Evolutionary conservation across 75 land plant genomes (phyloP), one percentile per base, ranked within the genome.

Genomic region (Chamaecyparis obtusa): DNA sequence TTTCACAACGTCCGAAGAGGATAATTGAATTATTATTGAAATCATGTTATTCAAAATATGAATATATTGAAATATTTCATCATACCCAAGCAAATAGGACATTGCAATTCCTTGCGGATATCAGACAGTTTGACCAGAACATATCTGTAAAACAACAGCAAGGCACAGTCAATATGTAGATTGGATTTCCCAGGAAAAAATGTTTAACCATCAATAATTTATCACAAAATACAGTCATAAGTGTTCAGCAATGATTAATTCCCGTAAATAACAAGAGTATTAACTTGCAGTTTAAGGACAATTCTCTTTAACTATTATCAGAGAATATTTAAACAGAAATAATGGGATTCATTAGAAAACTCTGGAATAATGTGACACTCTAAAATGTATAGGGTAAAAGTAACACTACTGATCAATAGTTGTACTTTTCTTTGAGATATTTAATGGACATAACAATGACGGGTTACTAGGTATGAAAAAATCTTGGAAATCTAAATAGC

Each of bases 21-120:
- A 24, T 78, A 43, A 78, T 9, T 78, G 21, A 24, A 39, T 19
- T 84, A 24, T 78, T 24, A 78, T 9, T 78, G 21, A 24, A 39
- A 37, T 84, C 36, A 49, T 60, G 21, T 0, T 84, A 32, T 84
- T 49, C 13, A 27, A 32, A 84, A 84, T 35, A 84, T 56, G 35
- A 13, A 71, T 35, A 36, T 49, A 37, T 21, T 27, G 60, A 44
- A 35, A 57, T 39, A 56, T 39, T 36, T 64, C 16, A 51, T 43
- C 89, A n/a, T 92, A 92, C 93, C 93, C 49, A 92, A 89, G 83
- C 94, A 93, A 41, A 93, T 93, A 55, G 94, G 94, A 85, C 94
- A 93, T 56, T 93, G 94, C 83, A 93, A 90, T 84, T 93, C 94
- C 91, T 93, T 93, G 67, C 94, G 93, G 44, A 93, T 90, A 48